phyloP scores from a whole-genome alignment of 768 basidiomycete genomes.

The Pleurotus tuoliensis region DNA sequence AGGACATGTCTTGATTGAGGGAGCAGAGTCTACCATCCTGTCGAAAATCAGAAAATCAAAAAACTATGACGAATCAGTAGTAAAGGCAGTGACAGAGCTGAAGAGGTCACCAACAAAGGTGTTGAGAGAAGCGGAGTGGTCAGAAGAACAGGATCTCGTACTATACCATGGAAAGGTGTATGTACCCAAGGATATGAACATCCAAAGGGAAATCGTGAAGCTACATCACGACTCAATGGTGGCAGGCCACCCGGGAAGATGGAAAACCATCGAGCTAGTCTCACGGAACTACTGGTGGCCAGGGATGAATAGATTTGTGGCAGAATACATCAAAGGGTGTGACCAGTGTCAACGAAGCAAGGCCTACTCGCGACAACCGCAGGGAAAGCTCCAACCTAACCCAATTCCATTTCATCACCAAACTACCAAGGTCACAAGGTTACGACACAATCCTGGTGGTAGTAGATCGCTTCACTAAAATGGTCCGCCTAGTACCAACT shows the following conservation, averaged over 20 bases:
- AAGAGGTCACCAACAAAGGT: background rate
- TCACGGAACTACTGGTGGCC: conserved; percentile 12
- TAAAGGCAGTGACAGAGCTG: background rate
- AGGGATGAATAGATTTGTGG: conserved; percentile 11
- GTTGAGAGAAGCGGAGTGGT: background rate
- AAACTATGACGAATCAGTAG: background rate
- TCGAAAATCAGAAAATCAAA: too few species aligned
- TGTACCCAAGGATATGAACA: too few species aligned
- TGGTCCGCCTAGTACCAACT: too few species aligned
- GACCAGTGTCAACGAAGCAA: background rate
- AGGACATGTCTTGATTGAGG: background rate
- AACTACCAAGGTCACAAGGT: conserved; percentile 21
- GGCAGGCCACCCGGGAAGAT: background rate
- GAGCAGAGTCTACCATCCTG: background rate
- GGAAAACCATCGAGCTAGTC: conserved; percentile 22
- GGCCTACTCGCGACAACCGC: background rate
- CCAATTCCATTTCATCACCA: conserved; percentile 8
- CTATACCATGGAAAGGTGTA: too few species aligned
- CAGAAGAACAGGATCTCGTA: background rate
- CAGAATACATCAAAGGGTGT: background rate
- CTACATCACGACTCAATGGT: background rate
- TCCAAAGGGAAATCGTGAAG: background rate
- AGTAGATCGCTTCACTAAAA: too few species aligned
- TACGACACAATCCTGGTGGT: too few species aligned
- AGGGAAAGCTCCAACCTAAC: conserved; percentile 8